phyloP scores from a whole-genome alignment of 345 rosid species.

The Corchorus capsularis region DNA sequence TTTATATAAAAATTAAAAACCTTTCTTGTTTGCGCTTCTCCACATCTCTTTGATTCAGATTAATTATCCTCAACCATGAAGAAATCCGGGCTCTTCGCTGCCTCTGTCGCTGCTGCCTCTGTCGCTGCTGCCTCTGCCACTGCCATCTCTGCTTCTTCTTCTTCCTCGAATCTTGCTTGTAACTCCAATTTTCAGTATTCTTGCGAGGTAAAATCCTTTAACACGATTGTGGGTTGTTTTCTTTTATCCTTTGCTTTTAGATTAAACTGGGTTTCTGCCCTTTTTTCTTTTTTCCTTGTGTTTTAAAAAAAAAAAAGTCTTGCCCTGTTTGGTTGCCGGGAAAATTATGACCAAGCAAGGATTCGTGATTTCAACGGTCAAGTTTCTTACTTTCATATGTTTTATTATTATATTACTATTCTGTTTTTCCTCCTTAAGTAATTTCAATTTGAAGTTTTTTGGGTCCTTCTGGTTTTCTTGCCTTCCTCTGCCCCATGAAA shows the following conservation, averaged over 20 bases:
- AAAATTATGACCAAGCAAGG: constrained; percentile 6
- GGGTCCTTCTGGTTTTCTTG: not conserved
- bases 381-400: not conserved
- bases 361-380: not conserved
- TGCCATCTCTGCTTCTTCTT: constrained; percentile 41
- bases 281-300: not conserved
- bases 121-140: constrained; percentile 55
- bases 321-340: constrained; percentile 23
- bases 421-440: not conserved
- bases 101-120: constrained; percentile 53
- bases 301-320: not conserved
- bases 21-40: not conserved
- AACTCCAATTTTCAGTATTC: constrained; percentile 40
- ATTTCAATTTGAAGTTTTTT: not conserved
- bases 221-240: not conserved
- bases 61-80: constrained; percentile 39
- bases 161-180: constrained; percentile 31
- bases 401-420: not conserved
- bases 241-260: not conserved
- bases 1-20: not conserved
- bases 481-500: not conserved
- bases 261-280: constrained; percentile 14
- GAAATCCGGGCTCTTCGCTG: constrained; percentile 57
- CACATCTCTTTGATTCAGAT: constrained; percentile 4
- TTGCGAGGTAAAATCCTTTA: constrained; percentile 39